phyloP scores from a whole-genome alignment of 176 grass and related monocot species.

The Lolium multiflorum region DNA sequence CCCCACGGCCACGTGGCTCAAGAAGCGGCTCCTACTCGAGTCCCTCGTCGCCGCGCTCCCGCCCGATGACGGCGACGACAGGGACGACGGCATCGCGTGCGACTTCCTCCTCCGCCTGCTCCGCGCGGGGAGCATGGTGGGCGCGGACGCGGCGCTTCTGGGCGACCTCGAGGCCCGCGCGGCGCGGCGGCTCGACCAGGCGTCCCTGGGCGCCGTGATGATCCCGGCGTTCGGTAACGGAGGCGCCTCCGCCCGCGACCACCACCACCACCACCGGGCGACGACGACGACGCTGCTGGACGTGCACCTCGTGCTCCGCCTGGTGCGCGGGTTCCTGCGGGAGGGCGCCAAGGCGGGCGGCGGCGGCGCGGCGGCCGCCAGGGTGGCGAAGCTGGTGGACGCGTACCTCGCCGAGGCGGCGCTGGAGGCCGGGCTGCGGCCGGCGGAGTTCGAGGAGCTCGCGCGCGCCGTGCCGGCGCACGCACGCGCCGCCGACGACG shows the following conservation, averaged over 20 bases:
- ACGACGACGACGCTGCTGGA: conserved; percentile 58
- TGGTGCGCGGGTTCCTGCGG: conserved; percentile 57
- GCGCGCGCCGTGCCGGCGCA: conserved; percentile 70
- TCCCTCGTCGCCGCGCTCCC: conserved; percentile 80
- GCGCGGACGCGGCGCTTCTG: conserved; percentile 59
- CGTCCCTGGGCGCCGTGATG: conserved; percentile 73
- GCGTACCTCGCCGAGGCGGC: conserved; percentile 84
- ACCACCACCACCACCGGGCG: not conserved
- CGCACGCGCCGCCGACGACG: conserved; percentile 74
- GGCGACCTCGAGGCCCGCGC: conserved; percentile 77
- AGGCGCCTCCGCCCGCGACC: not conserved
- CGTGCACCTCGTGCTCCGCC: conserved; percentile 69
- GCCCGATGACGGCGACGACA: conserved; percentile 28
- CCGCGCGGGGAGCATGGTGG: conserved; percentile 66
- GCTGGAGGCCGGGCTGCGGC: conserved; percentile 71
- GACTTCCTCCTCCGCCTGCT: conserved; percentile 77
- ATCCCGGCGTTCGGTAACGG: conserved; percentile 61
- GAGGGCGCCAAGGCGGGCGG: conserved; percentile 37
- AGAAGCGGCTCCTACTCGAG: conserved; percentile 82
- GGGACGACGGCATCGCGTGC: conserved; percentile 53
- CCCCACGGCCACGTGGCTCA: conserved; percentile 82
- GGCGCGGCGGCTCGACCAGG: conserved; percentile 71
- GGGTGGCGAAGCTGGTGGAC: conserved; percentile 82
- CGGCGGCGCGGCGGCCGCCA: conserved; percentile 57
- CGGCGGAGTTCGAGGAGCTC: conserved; percentile 76